Evolutionary conservation across 768 basidiomycete species (phyloP).

Genomic region (Pisolithus albus): DNA sequence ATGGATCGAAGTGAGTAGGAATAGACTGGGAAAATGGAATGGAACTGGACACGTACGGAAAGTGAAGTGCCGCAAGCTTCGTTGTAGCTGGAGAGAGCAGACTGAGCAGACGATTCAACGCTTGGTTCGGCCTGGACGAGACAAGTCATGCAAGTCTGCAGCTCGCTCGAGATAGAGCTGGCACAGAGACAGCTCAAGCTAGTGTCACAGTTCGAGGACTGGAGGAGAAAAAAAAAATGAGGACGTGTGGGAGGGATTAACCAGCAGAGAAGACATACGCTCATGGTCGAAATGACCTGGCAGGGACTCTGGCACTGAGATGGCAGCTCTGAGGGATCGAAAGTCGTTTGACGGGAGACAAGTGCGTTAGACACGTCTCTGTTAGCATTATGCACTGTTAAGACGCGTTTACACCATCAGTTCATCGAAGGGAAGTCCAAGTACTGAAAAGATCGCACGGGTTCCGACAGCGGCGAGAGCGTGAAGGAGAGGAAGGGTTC

Average conservation of each 20-base stretch:
- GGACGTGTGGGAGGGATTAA: not conserved
- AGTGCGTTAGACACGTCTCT: slow-evolving; percentile 6
- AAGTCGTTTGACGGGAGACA: slow-evolving; percentile 13
- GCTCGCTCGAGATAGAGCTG: slow-evolving; percentile 4
- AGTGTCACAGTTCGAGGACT: slow-evolving; percentile 6
- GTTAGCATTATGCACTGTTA: not conserved
- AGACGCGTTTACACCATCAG: not conserved
- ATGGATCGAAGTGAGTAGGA: not conserved
- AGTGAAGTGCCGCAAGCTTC: slow-evolving; percentile 10
- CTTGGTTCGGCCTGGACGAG: slow-evolving; percentile 2
- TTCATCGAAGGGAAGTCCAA: too few relatives aligned
- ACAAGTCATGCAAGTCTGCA: slow-evolving; percentile 18
- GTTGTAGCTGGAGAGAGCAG: slow-evolving; percentile 12
- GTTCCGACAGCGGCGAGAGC: not conserved
- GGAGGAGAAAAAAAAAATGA: not conserved
- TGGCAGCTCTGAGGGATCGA: slow-evolving; percentile 8
- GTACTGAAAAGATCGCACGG: not conserved
- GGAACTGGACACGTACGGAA: slow-evolving; percentile 8
- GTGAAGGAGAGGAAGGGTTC: not conserved
- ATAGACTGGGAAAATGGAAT: not conserved
- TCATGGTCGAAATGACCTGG: slow-evolving; percentile 13
- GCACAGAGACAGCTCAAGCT: slow-evolving; percentile 10
- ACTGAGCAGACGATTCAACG: slow-evolving; percentile 4
- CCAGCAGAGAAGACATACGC: slow-evolving; percentile 7
- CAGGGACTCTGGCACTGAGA: slow-evolving; percentile 16